Percentiles rank a stretch among this genome's conserved stretches.
phyloP scores from a whole-genome alignment of 2,329 filamentous ascomycete species.

The Fusarium continuum region DNA sequence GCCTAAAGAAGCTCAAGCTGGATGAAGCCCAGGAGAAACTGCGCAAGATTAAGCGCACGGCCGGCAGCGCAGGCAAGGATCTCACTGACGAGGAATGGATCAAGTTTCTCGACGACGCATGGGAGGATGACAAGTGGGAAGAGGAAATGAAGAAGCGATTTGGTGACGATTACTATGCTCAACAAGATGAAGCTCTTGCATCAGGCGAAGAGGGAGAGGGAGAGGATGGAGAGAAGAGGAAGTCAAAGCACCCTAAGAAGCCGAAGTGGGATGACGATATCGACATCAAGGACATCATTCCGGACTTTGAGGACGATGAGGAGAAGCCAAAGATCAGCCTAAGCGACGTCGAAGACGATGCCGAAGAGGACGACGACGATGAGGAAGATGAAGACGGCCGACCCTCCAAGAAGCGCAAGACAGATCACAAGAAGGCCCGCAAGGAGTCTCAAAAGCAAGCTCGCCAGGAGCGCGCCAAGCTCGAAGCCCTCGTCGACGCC shows the following conservation, averaged over 20 bases:
- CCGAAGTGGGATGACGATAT: conserved; percentile 95
- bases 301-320: conserved; percentile 80
- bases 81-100: conserved; percentile 82
- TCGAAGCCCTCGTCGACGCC: conserved; percentile 86
- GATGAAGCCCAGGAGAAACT: conserved; percentile 91
- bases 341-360: conserved; percentile 56
- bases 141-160: conserved; percentile 88
- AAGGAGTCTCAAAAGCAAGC: conserved; percentile 72
- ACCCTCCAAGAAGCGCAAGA: conserved; percentile 68
- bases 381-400: conserved; percentile 55
- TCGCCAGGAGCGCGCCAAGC: conserved; percentile 82
- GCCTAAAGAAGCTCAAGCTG: conserved; percentile 86
- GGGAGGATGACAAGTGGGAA: conserved; percentile 91
- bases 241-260: conserved; percentile 61
- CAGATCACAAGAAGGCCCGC: conserved; percentile 68
- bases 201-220: conserved; percentile 73
- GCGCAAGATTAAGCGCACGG: conserved; percentile 86
- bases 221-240: conserved; percentile 61
- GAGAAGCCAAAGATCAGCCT: conserved; percentile 62
- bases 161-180: conserved; percentile 88
- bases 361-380: conserved; percentile 46
- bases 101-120: conserved; percentile 84
- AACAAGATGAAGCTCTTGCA: conserved; percentile 72
- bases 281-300: conserved; percentile 91
- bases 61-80: conserved; percentile 75